These are phyloP conservation scores for Penicillium pancosmium DNA, from an alignment of 495 filamentous ascomycete genomes.

Conservation along the genomic window DNA sequence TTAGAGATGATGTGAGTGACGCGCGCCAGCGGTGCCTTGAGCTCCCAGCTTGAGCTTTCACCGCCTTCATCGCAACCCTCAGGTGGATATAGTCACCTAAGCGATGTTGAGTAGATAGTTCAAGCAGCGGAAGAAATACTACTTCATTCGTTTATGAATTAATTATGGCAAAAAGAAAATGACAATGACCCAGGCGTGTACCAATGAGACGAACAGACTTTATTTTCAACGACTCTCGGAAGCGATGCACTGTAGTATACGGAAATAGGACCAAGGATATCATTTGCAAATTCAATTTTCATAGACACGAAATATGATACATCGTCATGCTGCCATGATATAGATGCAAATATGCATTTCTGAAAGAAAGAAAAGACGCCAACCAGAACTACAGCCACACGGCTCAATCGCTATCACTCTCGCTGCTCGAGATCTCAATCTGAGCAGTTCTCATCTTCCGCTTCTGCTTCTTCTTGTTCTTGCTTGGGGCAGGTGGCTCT, in stretches of 20 bases:
- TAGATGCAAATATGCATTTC: slow-evolving; percentile 20
- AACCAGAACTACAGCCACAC: neutral
- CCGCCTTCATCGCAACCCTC: slow-evolving; percentile 24
- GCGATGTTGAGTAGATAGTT: too few relatives aligned
- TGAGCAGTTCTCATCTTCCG: slow-evolving; percentile 29
- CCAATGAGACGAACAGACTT: neutral
- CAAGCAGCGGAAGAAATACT: too few relatives aligned
- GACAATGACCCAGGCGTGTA: too few relatives aligned
- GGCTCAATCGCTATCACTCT: slow-evolving; percentile 34
- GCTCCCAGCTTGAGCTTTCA: slow-evolving; percentile 46
- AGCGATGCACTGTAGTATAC: neutral
- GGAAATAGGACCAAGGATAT: neutral
- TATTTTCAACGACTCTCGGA: neutral
- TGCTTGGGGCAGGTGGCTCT: slow-evolving; percentile 9
- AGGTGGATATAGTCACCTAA: too few relatives aligned
- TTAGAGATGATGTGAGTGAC: slow-evolving; percentile 32
- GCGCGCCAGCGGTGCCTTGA: slow-evolving; percentile 49
- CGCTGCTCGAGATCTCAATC: slow-evolving; percentile 35
- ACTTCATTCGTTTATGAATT: too few relatives aligned
- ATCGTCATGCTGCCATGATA: slow-evolving; percentile 19
- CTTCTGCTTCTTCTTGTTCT: slow-evolving; percentile 36
- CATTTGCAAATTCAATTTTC: slow-evolving; percentile 5
- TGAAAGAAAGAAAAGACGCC: slow-evolving; percentile 12
- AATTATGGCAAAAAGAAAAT: too few relatives aligned
- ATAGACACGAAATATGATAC: slow-evolving; percentile 11